Base-by-base conservation (phyloP, 1,139 yeast species). In the Blastobotrys indianensis region DNA sequence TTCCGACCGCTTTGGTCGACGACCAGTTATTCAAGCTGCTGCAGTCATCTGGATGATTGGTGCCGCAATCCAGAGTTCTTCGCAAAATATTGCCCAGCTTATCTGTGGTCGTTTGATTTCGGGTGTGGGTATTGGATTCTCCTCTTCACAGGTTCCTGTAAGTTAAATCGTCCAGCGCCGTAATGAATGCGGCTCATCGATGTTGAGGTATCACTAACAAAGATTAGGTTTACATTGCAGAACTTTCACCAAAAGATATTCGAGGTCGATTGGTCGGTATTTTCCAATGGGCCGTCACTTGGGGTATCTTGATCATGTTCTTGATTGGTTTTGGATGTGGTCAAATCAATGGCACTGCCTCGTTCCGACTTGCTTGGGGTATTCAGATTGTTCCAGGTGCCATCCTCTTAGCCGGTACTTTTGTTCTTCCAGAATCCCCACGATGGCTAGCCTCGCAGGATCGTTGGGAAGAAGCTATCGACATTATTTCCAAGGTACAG, bases 1-100 rank as follows among this genome's bases (percentile, higher is more conserved):
- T 6, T 94, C 95, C 39, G 95, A 90, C 63, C 60, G 73, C 33
- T 62, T 82, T 43, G 97, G 97, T 39, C 77, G 97, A 62, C 82
- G 80, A 58, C 79, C 80, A n/a, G 80, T 83, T 40, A 72, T 88
- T 43, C 79, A 86, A 74, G 73, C 81, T 37, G 81, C 95, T 13
- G 82, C 90, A 54, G 61, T 80, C 2, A 67, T 87, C 56, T 90
- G 92, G 68, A 71, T 87, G 23, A 69, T 84, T 39, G 97, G 97
- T 50, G 85, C 95, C 29, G 77, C 82, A 32, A 72, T 88, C 50
- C 97, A 90, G 67, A 76, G 87, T 53, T 83, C 84, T 28, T 74
- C 95, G 3, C 76, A 76, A 43, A 75, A 80, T 35, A 82, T 84
- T 43, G 85, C 94, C 82, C 85, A 85, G 53, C 64, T 79, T 38